Percentiles rank a stretch among this genome's conserved stretches.
These are phyloP conservation scores for Erythrobasidium yunnanense DNA, from an alignment of 768 basidiomycete species.

Conservation along the genomic window DNA sequence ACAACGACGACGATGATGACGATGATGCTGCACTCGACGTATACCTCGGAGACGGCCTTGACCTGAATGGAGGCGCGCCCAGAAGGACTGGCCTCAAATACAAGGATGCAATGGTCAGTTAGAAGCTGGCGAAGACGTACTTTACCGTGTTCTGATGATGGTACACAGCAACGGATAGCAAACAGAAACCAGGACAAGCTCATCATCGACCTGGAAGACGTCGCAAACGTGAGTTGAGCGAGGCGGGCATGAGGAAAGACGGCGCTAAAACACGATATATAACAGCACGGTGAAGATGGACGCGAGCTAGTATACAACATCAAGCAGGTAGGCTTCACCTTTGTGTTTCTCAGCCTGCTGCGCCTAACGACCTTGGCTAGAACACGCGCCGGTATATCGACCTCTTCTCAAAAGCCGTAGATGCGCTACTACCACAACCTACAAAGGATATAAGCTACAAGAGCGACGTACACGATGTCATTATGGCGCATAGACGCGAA, in stretches of 20 bases:
- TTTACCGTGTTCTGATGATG: no score
- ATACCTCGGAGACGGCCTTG: conserved; percentile 18
- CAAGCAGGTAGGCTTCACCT: conserved; percentile 1
- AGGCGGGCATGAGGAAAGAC: neutral
- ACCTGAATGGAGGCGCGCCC: conserved; percentile 9
- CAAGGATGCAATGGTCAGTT: conserved; percentile 65
- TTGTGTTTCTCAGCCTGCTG: neutral
- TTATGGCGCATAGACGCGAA: conserved; percentile 82
- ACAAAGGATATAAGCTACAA: conserved; percentile 81
- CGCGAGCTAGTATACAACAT: conserved; percentile 26
- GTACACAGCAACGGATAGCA: conserved; percentile 70
- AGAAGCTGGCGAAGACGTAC: neutral
- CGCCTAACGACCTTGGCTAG: no score
- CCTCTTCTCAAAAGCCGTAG: conserved; percentile 80
- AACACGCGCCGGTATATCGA: conserved; percentile 58
- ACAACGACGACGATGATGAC: conserved; percentile 24
- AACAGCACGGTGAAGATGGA: conserved; percentile 11
- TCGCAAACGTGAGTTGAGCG: conserved; percentile 52
- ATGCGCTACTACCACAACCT: conserved; percentile 75
- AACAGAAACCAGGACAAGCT: conserved; percentile 88
- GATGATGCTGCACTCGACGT: conserved; percentile 22
- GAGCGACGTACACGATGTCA: conserved; percentile 92
- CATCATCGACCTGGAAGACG: conserved; percentile 76
- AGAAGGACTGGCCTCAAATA: conserved; percentile 50
- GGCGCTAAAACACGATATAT: neutral